Percentiles rank a stretch among this genome's conserved stretches.
Evolutionary conservation across 306 rosid genomes (phyloP).

Genomic region (Fragaria ananassa): DNA sequence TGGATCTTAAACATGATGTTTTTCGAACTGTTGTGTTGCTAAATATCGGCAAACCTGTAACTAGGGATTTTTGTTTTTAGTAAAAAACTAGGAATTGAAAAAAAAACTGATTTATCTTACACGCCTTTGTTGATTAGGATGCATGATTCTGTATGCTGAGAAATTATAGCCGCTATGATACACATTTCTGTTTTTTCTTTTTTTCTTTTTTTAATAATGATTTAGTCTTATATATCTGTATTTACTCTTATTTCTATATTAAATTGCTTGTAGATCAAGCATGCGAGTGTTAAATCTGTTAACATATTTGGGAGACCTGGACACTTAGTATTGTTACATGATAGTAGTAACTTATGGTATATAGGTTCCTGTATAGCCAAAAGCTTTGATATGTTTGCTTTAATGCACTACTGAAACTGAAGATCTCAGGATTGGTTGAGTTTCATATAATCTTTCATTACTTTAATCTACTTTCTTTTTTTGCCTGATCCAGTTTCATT

Average conservation of each 20-base stretch:
- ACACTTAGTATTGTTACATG: background rate
- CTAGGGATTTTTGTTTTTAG: background rate
- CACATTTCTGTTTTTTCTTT: background rate
- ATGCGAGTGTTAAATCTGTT: background rate
- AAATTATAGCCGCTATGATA: background rate
- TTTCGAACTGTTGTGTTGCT: background rate
- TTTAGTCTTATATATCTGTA: background rate
- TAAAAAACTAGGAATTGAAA: background rate
- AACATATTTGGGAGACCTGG: background rate
- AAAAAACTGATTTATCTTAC: background rate
- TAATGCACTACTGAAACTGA: background rate
- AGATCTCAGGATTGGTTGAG: background rate
- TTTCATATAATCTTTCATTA: slow-evolving; percentile 16
- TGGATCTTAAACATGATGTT: background rate
- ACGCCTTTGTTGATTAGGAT: background rate
- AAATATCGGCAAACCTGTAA: background rate
- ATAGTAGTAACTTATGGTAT: background rate
- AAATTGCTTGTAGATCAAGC: background rate
- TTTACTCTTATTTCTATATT: background rate
- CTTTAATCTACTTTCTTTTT: background rate
- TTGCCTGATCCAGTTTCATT: slow-evolving; percentile 8
- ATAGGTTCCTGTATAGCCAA: background rate
- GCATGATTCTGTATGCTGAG: background rate
- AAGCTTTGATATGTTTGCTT: background rate
- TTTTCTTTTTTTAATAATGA: background rate